Conservation (phyloP, 208 protist genomes). For the Acanthamoeba healyi region DNA sequence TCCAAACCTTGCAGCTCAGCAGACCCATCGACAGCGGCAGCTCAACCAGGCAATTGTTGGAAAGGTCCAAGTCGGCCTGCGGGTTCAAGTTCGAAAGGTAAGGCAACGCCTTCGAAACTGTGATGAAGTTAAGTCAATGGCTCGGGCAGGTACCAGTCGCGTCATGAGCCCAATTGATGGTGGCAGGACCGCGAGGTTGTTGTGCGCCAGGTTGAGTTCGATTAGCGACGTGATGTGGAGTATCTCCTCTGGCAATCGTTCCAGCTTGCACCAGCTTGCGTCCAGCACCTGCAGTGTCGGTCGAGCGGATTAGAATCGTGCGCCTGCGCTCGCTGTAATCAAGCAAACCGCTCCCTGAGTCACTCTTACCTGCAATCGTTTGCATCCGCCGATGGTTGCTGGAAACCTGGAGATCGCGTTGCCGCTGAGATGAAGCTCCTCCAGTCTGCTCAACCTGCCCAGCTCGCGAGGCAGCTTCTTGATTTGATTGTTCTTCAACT, state of each 20-base stretch:
- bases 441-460: background rate
- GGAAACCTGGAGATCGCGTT: background rate
- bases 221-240: background rate
- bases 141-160: background rate
- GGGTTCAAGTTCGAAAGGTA: background rate
- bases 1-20: background rate
- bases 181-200: constrained; percentile 15
- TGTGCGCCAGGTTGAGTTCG: background rate
- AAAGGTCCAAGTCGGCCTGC: background rate
- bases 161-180: background rate
- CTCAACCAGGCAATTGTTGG: background rate
- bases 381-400: background rate
- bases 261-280: background rate
- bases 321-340: background rate
- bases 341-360: background rate
- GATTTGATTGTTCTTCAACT: constrained; percentile 50
- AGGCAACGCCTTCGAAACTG: background rate
- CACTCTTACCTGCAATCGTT: background rate
- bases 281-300: background rate
- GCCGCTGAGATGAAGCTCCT: background rate
- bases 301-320: too few relatives aligned
- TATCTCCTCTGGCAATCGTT: background rate
- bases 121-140: background rate
- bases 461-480: constrained; percentile 32
- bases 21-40: constrained; percentile 37